Base-by-base conservation (phyloP, 2,329 filamentous ascomycete genomes). In the Apiospora aurea region DNA sequence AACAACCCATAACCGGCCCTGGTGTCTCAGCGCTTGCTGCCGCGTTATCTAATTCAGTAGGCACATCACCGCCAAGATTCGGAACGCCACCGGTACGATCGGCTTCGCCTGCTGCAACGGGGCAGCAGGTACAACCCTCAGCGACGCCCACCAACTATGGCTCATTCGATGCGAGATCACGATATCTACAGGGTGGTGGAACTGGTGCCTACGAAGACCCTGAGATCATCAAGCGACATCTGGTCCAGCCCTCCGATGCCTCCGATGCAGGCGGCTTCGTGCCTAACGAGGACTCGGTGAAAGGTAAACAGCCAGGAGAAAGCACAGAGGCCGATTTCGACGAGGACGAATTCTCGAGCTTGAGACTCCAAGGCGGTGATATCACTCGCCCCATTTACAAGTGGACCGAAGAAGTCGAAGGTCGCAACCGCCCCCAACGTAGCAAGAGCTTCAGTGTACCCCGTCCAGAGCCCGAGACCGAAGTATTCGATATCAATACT, bases 331-430 rank as follows among this genome's bases (percentile, higher is more conserved):
- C 75, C 78, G 82, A 78, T 76, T 74, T 83, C 21, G 88, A 90
- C 73, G 90, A 92, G 7, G 93, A 96, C 72, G 94, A 97, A 78
- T 99, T 99, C 81, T 98, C 95, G 43, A 98, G 96, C 82, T 83
- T 99, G 80, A 92, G 92, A 79, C 85, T 99, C 67, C 97, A 98
- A 80, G 96, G 96, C 73, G 96, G 96, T 75, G 96, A 99, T 80
- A 93, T 98, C 72, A 98, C 96, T 34, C 88, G 96, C 73, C 94
- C 96, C 71, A 97, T 99, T 77, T 99, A 99, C 85, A 92, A 94
- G 77, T 99, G 97, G 94, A 94, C 95, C 7, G 95, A 98, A 81
- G 94, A 97, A 80, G 93, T 93, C 69, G 92, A 97, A 79, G 86
- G 90, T 67, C 89, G 91, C 75, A 88, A 87, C 73, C 90, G 90